Evolutionary conservation across 805 yeast species (phyloP).

Genomic region (Candida railenensis): DNA sequence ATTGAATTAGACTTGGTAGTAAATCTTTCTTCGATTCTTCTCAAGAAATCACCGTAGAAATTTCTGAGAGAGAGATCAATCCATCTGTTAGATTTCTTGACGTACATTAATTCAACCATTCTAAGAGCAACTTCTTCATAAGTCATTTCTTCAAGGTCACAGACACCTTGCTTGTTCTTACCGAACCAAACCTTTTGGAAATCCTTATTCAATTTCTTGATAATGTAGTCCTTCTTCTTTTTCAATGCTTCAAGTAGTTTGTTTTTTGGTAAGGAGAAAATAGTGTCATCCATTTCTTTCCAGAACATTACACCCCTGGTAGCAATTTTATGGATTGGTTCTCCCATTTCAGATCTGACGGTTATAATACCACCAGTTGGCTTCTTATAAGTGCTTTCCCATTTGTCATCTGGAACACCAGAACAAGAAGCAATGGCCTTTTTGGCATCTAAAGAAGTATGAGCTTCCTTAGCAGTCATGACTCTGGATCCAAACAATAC

Average conservation of each 20-base stretch:
- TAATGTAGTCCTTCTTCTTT: slow-evolving; percentile 84
- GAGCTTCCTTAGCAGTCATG: slow-evolving; percentile 96
- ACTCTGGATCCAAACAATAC: slow-evolving; percentile 93
- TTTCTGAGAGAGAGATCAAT: slow-evolving; percentile 83
- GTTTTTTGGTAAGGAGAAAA: slow-evolving; percentile 87
- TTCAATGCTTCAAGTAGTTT: slow-evolving; percentile 77
- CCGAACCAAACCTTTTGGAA: slow-evolving; percentile 99
- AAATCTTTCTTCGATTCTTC: slow-evolving; percentile 97
- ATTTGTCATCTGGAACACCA: slow-evolving; percentile 83
- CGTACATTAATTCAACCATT: slow-evolving; percentile 84
- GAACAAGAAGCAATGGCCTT: slow-evolving; percentile 84
- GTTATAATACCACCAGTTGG: slow-evolving; percentile 97
- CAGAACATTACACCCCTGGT: slow-evolving; percentile 97
- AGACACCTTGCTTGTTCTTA: slow-evolving; percentile 69
- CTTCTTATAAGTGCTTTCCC: slow-evolving; percentile 94
- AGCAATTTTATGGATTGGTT: slow-evolving; percentile 97
- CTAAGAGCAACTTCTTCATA: slow-evolving; percentile 88
- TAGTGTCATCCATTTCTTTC: slow-evolving; percentile 95
- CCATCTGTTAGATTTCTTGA: slow-evolving; percentile 79
- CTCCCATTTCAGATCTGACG: slow-evolving; percentile 99
- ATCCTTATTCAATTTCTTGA: slow-evolving; percentile 83
- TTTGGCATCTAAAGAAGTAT: slow-evolving; percentile 92
- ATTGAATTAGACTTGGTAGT: slow-evolving; percentile 48
- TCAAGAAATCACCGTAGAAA: slow-evolving; percentile 80
- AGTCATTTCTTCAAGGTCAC: slow-evolving; percentile 94